Conservation (phyloP, 768 basidiomycete genomes). For the Cyclocybe aegerita region DNA sequence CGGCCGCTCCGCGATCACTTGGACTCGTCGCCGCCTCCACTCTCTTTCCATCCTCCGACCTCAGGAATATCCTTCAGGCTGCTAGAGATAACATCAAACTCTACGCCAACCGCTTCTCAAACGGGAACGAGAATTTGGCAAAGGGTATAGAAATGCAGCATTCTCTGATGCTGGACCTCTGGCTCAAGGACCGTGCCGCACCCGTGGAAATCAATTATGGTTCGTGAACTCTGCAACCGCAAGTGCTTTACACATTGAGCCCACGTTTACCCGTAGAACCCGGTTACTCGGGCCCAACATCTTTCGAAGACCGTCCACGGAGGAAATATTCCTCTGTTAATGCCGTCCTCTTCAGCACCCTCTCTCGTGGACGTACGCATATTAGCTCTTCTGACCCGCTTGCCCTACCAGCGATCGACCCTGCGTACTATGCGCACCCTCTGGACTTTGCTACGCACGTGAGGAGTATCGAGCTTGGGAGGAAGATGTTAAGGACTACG, state of each 20-base stretch:
- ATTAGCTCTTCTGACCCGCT: conserved; percentile 42
- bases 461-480: conserved; percentile 28
- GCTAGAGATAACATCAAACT: conserved; percentile 18
- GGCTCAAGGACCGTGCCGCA: conserved; percentile 20
- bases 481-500: conserved; percentile 25
- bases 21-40: conserved; percentile 25
- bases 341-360: conserved; percentile 32
- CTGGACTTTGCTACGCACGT: conserved; percentile 30
- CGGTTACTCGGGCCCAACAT: conserved; percentile 30
- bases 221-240: conserved; percentile 5
- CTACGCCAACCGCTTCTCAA: conserved; percentile 27
- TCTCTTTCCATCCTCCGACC: conserved; percentile 19
- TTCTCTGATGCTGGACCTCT: conserved; percentile 20
- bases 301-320: conserved; percentile 17
- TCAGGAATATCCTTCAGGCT: conserved; percentile 15
- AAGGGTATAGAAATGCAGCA: conserved; percentile 31
- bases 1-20: conserved; percentile 29
- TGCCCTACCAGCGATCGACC: conserved; percentile 46
- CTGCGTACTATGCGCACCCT: conserved; percentile 40
- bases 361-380: conserved; percentile 46
- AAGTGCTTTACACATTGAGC: background rate
- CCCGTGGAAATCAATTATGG: conserved; percentile 31
- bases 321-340: conserved; percentile 30
- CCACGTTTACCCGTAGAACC: conserved; percentile 20
- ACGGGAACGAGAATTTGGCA: conserved; percentile 27